Base-by-base conservation (phyloP, 208 protist species). In the Vickermania spadyakhi region DNA sequence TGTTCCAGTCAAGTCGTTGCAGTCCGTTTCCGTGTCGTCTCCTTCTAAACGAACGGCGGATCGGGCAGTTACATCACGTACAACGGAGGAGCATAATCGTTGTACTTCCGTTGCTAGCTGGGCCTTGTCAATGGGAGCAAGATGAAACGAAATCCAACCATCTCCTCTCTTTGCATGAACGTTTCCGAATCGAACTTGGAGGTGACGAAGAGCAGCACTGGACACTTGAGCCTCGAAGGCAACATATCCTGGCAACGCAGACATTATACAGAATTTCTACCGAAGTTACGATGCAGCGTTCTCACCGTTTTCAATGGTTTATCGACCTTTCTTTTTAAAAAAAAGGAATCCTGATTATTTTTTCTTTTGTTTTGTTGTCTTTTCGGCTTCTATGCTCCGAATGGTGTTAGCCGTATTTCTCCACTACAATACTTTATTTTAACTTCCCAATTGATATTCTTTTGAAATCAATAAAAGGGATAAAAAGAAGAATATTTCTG, bases 141-240 rank as follows among this genome's bases (percentile, higher is more conserved):
- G 79, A 50, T 78, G 59, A 60, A 96, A 89, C 30, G 90, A 69
- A 0, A 88, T 67, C 70, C 81, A 91, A 11, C 82, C 89, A 60
- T 96, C 84, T 29, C 84, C 86, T 41, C 84, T 85, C 23, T 67
- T 81, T 36, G 69, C 64, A 30, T 82, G 69, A 28, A 89, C 66
- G 23, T 68, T 22, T 25, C 81, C 79, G 72, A 87, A 90, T 51
- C 76, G 71, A 0, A 86, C 60, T 30, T 88, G 81, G 29, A 96
- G 64, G 63, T 93, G 81, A n/a, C 89, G 86, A 73, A 91, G 84
- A n/a, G 84, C 86, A 41, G 76, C 77, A 65, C 82, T 92, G 61
- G 77, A 61, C 13, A 96, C 64, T 57, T 89, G 86, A 13, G 84
- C 84, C 70, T 96, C 81, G 0, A 90, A 63, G 2, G 83, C 88